Percentiles rank a stretch among this genome's conserved stretches.
Conservation (phyloP, 257 asterid genomes). For the Rhazya stricta region DNA sequence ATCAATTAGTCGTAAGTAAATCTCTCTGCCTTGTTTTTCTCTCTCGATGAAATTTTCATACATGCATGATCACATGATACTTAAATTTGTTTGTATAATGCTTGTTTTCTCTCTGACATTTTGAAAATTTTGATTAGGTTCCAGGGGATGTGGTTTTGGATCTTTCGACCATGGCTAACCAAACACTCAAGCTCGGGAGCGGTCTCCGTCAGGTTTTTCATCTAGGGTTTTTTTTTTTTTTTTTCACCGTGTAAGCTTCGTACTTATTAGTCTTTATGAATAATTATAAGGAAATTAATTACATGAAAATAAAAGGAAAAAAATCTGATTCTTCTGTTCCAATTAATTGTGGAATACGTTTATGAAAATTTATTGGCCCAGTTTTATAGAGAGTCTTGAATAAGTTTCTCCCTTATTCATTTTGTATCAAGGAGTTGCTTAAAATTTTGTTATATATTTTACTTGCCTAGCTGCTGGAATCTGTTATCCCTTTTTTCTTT, state of each 20-base stretch:
- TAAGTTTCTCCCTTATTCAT: not conserved
- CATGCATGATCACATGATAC: not conserved
- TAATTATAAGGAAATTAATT: not conserved
- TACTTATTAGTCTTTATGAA: not conserved
- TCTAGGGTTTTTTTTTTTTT: conserved; percentile 23
- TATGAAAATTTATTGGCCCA: not conserved
- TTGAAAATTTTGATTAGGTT: conserved; percentile 33
- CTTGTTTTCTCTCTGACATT: not conserved
- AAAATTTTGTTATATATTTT: not conserved
- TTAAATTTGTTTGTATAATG: not conserved
- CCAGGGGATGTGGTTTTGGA: conserved; percentile 93
- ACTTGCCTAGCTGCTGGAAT: not conserved
- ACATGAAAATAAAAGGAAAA: not conserved
- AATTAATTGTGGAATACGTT: not conserved
- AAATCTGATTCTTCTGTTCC: not conserved
- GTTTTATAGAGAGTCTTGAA: not conserved
- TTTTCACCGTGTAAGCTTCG: not conserved
- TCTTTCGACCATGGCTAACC: conserved; percentile 63
- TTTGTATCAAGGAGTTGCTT: not conserved
- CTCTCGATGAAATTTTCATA: not conserved
- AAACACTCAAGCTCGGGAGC: conserved; percentile 80
- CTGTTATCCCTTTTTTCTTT: not conserved
- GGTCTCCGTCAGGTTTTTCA: conserved; percentile 84
- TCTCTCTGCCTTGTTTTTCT: not conserved
- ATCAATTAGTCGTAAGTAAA: conserved; percentile 9